Evolutionary conservation across 2,329 filamentous ascomycete genomes (phyloP), one percentile per base, ranked within the genome.

Genomic region (Thelonectria blattea): DNA sequence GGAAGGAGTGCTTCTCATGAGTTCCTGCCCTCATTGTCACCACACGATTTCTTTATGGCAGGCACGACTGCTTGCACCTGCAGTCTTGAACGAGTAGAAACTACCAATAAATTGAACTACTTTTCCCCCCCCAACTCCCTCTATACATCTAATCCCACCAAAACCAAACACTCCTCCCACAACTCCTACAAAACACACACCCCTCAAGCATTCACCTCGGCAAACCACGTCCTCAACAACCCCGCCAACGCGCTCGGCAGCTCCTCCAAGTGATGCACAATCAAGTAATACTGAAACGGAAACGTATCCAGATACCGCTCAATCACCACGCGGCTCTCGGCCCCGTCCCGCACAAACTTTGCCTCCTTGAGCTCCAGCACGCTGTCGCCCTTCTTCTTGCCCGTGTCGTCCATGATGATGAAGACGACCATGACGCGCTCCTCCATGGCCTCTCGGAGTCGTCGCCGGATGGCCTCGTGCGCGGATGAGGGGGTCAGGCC

Each of bases 371-470:
- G 83, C 74, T 97, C 93, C 71, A 98, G 78, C 62, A 99, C 96
- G 69, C 88, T 91, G 62, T 87, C 83, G 48, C 83, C 83, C 72
- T 75, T 75, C 67, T 75, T 75, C 65, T 74, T 75, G 32, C 72
- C 70, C 18, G 78, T 80, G 68, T 86, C 84, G 79, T 99, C 95
- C 72, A 99, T 92, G 71, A 99, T 91, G 69, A 99, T 92, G 75
- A 99, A 99, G 6, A 99, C 94, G 64, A 98, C 88, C 92, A 99
- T 97, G 73, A 99, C 96, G 15, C 93, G 85, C 78, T 97, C 92
- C 75, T 97, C 93, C 71, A 93, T 88, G 1, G 95, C 94, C 76
- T 94, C 90, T 10, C 95, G 85, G 11, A 99, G 87, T 20, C 98
- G 83, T 5, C 92, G 83, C 15, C 91, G 85, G 67, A 99, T 93